phyloP scores from a whole-genome alignment of 805 yeast species.

The Hanseniaspora meyeri region DNA sequence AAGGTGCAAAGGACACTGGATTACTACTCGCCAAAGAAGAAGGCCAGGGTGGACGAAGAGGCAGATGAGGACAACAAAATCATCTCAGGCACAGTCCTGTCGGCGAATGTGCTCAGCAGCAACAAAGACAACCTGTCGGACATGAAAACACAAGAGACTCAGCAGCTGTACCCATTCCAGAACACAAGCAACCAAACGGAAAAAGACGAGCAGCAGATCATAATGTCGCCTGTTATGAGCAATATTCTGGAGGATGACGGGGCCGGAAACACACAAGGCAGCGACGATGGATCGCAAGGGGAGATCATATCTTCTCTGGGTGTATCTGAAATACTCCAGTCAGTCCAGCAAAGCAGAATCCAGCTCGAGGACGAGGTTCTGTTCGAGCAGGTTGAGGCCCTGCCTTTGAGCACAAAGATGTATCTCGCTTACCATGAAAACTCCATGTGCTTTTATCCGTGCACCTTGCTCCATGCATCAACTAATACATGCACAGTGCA shows the following conservation, averaged over 20 bases:
- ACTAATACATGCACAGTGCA: background rate
- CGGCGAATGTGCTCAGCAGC: background rate
- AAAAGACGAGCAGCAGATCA: background rate
- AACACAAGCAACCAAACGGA: background rate
- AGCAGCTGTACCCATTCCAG: background rate
- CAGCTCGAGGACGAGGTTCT: background rate
- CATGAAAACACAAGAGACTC: constrained; percentile 6
- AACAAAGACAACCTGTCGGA: background rate
- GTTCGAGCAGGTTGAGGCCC: background rate
- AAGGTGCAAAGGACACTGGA: constrained; percentile 6
- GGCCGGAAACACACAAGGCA: background rate
- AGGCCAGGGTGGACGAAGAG: background rate
- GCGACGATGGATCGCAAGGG: background rate
- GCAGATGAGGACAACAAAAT: background rate
- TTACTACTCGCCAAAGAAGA: constrained; percentile 8
- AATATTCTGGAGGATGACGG: background rate
- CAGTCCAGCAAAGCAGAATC: background rate
- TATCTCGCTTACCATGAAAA: background rate
- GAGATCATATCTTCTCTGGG: background rate
- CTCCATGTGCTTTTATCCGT: background rate
- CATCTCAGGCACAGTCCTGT: background rate
- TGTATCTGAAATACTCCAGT: background rate
- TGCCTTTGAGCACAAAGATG: background rate
- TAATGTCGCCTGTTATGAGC: constrained; percentile 8
- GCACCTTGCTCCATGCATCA: background rate